Conservation (phyloP, 441 rosid species). For the Pelargonium hybrid region DNA sequence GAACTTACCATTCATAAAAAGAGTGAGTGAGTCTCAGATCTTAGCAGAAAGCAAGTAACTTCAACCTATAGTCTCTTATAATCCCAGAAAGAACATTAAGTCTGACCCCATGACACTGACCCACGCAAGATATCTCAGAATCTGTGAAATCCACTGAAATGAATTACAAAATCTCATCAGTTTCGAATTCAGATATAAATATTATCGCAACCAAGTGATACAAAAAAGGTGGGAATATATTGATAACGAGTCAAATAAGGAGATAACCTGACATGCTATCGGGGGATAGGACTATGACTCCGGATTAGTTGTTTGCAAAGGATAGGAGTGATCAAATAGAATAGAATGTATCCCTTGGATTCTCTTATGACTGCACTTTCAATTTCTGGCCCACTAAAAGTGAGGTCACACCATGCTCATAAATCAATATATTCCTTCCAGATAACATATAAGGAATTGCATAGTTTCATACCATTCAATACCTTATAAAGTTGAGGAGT, state of each 20-base stretch:
- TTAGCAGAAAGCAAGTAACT: not conserved
- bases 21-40: not conserved
- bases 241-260: not conserved
- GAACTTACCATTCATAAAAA: not conserved
- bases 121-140: not conserved
- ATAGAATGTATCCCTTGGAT: no score
- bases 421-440: not conserved
- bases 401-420: not conserved
- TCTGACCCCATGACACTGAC: not conserved
- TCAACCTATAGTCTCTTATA: not conserved
- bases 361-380: not conserved
- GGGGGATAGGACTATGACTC: not conserved
- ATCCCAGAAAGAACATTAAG: not conserved
- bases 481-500: no score
- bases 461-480: not conserved
- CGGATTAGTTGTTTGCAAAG: no score
- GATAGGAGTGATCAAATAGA: no score
- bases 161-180: not conserved
- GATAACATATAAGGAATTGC: not conserved
- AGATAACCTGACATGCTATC: not conserved
- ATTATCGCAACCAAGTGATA: not conserved
- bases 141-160: not conserved
- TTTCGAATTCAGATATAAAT: not conserved
- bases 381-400: slow-evolving; percentile 1
- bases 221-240: no score